These are phyloP conservation scores for Nannizziopsis arthrosporioides DNA, from an alignment of 2,329 filamentous ascomycete species.

Conservation along the genomic window DNA sequence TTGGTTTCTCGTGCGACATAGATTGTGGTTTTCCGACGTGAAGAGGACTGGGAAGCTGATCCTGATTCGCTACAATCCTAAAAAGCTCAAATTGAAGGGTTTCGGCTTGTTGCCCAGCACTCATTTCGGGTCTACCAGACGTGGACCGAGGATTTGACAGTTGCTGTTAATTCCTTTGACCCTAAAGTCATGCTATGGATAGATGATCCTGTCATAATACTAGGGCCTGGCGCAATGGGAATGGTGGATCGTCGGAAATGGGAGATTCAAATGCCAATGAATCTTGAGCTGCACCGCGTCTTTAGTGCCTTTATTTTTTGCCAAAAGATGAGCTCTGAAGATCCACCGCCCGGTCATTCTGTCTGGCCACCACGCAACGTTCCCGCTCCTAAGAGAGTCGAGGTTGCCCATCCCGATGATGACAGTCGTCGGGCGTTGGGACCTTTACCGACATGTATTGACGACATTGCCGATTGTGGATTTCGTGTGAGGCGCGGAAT, in stretches of 20 bases:
- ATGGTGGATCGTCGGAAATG: conserved; percentile 19
- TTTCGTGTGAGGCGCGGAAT: conserved; percentile 72
- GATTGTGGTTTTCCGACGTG: conserved; percentile 75
- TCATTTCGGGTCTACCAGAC: conserved; percentile 43
- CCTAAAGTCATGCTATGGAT: conserved; percentile 60
- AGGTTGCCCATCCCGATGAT: conserved; percentile 35
- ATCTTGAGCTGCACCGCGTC: conserved; percentile 41
- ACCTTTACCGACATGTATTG: conserved; percentile 41
- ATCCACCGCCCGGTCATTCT: conserved; percentile 25
- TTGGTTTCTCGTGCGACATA: conserved; percentile 73
- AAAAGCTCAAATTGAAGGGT: conserved; percentile 66
- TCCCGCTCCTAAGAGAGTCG: conserved; percentile 50
- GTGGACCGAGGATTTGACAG: conserved; percentile 54
- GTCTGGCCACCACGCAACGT: conserved; percentile 67
- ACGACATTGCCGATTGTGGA: conserved; percentile 54
- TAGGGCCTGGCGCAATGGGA: conserved; percentile 29
- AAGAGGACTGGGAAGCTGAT: conserved; percentile 63
- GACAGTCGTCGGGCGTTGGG: conserved; percentile 24
- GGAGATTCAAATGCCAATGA: conserved; percentile 47
- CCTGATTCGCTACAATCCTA: conserved; percentile 62
- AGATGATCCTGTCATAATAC: conserved; percentile 57
- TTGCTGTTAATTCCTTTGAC: conserved; percentile 61
- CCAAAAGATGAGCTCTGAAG: conserved; percentile 25
- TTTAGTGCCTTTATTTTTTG: conserved; percentile 60
- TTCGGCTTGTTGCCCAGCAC: conserved; percentile 59